Evolutionary conservation across 805 yeast genomes (phyloP).

Genomic region (Wickerhamiella siamensis): DNA sequence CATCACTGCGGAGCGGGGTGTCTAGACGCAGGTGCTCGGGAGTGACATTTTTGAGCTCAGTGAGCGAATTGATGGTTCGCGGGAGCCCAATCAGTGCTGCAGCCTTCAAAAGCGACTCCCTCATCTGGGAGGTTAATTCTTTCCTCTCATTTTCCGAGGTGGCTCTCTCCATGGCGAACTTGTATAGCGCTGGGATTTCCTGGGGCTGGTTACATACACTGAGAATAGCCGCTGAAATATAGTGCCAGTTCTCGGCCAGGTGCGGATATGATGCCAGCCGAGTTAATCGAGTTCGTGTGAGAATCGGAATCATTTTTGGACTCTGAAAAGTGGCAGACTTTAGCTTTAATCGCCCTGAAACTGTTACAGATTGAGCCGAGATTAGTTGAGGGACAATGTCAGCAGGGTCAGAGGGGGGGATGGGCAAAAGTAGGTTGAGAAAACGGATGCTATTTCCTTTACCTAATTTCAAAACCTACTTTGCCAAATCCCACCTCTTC

Average conservation of each 20-base stretch:
- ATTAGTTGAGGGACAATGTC: no score
- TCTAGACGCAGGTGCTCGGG: constrained; percentile 36
- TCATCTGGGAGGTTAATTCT: constrained; percentile 37
- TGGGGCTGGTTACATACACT: constrained; percentile 72
- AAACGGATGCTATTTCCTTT: no score
- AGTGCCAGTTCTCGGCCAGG: constrained; percentile 52
- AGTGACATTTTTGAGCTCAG: constrained; percentile 46
- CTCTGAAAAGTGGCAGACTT: no score
- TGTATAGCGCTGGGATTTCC: constrained; percentile 62
- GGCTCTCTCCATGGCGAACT: constrained; percentile 39
- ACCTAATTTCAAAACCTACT: no score
- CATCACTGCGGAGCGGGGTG: constrained; percentile 16
- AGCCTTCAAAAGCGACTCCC: constrained; percentile 68
- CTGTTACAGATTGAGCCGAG: no score
- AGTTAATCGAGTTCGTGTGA: background rate
- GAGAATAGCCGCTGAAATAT: constrained; percentile 66
- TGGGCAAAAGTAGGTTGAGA: no score
- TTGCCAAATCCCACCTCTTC: no score
- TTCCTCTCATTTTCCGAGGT: constrained; percentile 16
- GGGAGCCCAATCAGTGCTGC: constrained; percentile 77
- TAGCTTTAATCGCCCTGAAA: no score
- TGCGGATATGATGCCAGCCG: constrained; percentile 30
- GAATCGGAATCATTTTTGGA: background rate
- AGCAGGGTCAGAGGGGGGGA: no score
- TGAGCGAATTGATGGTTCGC: constrained; percentile 65